Conservation (phyloP, 208 protist genomes). For the Leishmania mexicana region DNA sequence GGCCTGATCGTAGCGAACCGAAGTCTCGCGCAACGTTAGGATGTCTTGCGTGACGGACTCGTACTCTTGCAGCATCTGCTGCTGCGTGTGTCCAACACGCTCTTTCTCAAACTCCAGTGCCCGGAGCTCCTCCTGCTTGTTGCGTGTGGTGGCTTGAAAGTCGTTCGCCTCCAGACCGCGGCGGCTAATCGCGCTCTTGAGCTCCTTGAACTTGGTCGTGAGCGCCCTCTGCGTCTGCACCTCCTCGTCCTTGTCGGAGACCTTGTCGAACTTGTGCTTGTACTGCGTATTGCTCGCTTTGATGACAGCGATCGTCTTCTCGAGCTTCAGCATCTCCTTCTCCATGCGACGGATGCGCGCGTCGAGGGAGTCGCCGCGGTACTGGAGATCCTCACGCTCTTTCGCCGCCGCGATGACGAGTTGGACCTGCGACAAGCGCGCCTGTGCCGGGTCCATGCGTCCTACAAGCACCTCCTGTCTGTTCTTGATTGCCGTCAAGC, state of each 20-base stretch:
- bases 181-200: constrained; percentile 67
- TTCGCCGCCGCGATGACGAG: constrained; percentile 83
- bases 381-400: constrained; percentile 87
- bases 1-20: constrained; percentile 71
- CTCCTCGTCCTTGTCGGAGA: constrained; percentile 59
- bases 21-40: constrained; percentile 48
- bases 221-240: constrained; percentile 56
- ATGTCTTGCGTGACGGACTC: constrained; percentile 41
- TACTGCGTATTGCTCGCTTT: constrained; percentile 78
- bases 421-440: constrained; percentile 75
- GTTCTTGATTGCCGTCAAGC: constrained; percentile 65
- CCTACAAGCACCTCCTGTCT: constrained; percentile 78
- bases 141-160: constrained; percentile 47
- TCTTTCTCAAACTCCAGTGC: constrained; percentile 41
- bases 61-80: constrained; percentile 50
- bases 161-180: constrained; percentile 71
- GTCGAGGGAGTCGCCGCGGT: constrained; percentile 81
- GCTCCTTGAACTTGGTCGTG: constrained; percentile 62
- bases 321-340: constrained; percentile 75
- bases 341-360: constrained; percentile 76
- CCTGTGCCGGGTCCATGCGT: constrained; percentile 73
- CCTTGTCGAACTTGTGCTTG: constrained; percentile 76
- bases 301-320: constrained; percentile 80
- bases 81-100: constrained; percentile 27
- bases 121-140: constrained; percentile 54